phyloP scores from a whole-genome alignment of 345 rosid genomes.

The Noccaea caerulescens region DNA sequence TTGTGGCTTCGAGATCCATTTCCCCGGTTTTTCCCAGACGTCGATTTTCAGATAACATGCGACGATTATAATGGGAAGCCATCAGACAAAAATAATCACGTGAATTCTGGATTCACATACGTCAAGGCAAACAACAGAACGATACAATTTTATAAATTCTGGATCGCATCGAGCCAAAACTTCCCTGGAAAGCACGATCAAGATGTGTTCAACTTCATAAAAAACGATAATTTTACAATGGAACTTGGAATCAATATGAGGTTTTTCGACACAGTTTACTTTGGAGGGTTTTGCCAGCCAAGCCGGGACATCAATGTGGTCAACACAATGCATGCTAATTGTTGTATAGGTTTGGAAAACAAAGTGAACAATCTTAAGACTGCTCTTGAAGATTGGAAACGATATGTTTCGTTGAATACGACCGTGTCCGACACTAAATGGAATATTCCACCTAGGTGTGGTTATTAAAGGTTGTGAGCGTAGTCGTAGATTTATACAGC shows the following conservation, averaged over 20 bases:
- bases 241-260: constrained; percentile 54
- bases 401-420: constrained; percentile 41
- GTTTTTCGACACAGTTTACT: constrained; percentile 66
- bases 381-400: constrained; percentile 70
- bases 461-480: constrained; percentile 19
- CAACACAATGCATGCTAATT: constrained; percentile 90
- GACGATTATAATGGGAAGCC: constrained; percentile 56
- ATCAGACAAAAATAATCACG: constrained; percentile 45
- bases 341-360: constrained; percentile 66
- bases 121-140: constrained; percentile 61
- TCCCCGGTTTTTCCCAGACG: constrained; percentile 54
- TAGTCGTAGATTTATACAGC: constrained; percentile 7
- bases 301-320: constrained; percentile 58
- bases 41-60: constrained; percentile 83
- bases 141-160: constrained; percentile 58
- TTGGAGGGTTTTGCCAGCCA: constrained; percentile 75
- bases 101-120: constrained; percentile 75
- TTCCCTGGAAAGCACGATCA: constrained; percentile 71
- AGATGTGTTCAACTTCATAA: constrained; percentile 75
- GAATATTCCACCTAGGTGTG: constrained; percentile 46
- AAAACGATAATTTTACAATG: constrained; percentile 43
- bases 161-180: constrained; percentile 54
- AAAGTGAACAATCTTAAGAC: constrained; percentile 60
- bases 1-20: constrained; percentile 83
- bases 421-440: constrained; percentile 40